Conservation (phyloP, 768 basidiomycete species). For the Cystofilobasidium bisporidii region DNA sequence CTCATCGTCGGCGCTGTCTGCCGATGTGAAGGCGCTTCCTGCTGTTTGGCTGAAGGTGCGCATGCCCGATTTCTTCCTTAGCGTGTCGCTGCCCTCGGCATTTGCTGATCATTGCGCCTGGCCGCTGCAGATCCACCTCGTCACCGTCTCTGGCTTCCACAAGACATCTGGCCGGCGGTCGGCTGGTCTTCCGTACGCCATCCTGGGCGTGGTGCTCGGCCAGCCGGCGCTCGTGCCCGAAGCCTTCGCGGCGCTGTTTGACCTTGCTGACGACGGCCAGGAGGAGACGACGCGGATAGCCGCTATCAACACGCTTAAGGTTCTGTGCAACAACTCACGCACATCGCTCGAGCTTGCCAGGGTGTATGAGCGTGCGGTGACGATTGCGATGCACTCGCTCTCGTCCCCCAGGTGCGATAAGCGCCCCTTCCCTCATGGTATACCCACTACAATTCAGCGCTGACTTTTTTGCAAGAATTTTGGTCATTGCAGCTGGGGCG, state of each 20-base stretch:
- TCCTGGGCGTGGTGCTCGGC: constrained; percentile 16
- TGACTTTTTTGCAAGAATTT: no score
- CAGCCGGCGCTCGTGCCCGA: not conserved
- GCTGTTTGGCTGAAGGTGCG: constrained; percentile 15
- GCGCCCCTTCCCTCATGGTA: no score
- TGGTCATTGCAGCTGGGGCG: constrained; percentile 21
- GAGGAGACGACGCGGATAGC: constrained; percentile 9
- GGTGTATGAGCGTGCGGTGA: constrained; percentile 18
- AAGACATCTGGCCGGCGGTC: constrained; percentile 24
- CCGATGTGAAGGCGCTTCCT: not conserved
- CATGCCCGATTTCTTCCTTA: not conserved
- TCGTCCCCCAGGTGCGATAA: constrained; percentile 10
- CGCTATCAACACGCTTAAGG: constrained; percentile 25
- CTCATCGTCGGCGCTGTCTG: not conserved
- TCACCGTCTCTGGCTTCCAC: constrained; percentile 12
- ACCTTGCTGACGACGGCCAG: constrained; percentile 9
- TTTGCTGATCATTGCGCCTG: no score
- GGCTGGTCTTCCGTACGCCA: constrained; percentile 22
- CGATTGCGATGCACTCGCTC: constrained; percentile 12
- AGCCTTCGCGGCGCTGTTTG: constrained; percentile 11
- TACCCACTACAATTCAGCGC: not conserved
- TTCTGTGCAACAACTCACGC: constrained; percentile 5
- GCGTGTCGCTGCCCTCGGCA: not conserved
- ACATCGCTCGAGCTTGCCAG: not conserved
- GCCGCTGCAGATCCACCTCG: constrained; percentile 9